These are phyloP conservation scores for Isatis tinctoria DNA, from an alignment of 345 rosid species.

Conservation along the genomic window DNA sequence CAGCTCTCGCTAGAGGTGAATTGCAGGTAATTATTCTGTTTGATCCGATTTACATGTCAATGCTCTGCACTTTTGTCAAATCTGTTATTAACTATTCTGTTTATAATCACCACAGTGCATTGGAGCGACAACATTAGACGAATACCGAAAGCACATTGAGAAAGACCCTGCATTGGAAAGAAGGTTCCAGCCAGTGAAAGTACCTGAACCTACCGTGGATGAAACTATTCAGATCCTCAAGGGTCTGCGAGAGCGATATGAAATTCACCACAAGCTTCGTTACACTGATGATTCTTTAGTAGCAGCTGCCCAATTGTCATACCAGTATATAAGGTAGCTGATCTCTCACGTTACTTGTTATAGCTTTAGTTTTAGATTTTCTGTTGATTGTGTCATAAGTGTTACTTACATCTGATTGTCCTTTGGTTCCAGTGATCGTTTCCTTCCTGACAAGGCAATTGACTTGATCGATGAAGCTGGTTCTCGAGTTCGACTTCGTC, in stretches of 20 bases:
- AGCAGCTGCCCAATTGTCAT: constrained; percentile 42
- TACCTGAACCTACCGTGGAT: constrained; percentile 93
- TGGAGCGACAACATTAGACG: constrained; percentile 96
- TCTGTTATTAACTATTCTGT: not conserved
- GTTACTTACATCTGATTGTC: not conserved
- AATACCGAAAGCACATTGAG: constrained; percentile 94
- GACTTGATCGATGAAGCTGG: constrained; percentile 80
- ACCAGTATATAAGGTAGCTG: constrained; percentile 43
- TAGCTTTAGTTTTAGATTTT: not conserved
- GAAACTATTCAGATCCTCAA: constrained; percentile 74
- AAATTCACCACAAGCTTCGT: constrained; percentile 34
- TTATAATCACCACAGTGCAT: constrained; percentile 59
- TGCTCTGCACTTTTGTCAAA: not conserved
- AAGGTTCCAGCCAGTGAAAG: constrained; percentile 96
- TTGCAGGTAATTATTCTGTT: constrained; percentile 60
- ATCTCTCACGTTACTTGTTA: not conserved
- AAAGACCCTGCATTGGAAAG: constrained; percentile 99
- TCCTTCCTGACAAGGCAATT: constrained; percentile 67
- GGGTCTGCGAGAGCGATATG: constrained; percentile 69
- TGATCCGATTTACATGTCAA: not conserved
- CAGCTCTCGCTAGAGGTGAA: constrained; percentile 99
- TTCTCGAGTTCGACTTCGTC: constrained; percentile 56
- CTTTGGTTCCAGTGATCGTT: constrained; percentile 47
- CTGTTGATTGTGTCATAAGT: not conserved
- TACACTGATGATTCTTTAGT: constrained; percentile 37